These are phyloP conservation scores for Blumeriella jaapii DNA, from an alignment of 2,329 filamentous ascomycete species.

Conservation along the genomic window DNA sequence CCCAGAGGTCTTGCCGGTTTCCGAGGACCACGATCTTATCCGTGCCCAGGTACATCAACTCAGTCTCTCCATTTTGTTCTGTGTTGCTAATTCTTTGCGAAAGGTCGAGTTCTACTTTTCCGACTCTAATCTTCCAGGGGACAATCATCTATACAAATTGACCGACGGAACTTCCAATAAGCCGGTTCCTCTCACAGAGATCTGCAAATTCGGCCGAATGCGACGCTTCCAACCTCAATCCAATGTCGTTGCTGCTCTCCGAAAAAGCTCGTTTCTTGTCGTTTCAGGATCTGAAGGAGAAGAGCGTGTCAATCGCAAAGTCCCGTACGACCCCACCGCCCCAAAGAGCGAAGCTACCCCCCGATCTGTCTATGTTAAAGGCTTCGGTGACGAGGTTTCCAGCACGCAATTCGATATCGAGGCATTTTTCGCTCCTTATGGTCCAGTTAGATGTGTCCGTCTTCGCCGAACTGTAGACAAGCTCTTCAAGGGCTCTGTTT, in stretches of 20 bases:
- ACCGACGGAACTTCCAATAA: slow-evolving; percentile 73
- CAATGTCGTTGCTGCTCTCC: slow-evolving; percentile 72
- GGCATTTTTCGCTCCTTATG: slow-evolving; percentile 75
- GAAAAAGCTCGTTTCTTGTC: slow-evolving; percentile 61
- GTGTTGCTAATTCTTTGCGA: neutral
- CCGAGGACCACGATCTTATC: slow-evolving; percentile 52
- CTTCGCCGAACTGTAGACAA: slow-evolving; percentile 65
- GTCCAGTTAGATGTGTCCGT: slow-evolving; percentile 69
- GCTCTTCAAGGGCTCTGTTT: slow-evolving; percentile 91
- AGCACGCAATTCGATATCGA: slow-evolving; percentile 90
- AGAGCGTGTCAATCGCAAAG: slow-evolving; percentile 67
- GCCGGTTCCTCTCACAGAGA: slow-evolving; percentile 63
- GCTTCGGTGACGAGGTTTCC: slow-evolving; percentile 75
- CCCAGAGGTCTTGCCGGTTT: slow-evolving; percentile 42
- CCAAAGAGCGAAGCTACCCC: slow-evolving; percentile 56
- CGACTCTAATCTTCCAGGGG: slow-evolving; percentile 77
- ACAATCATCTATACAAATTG: slow-evolving; percentile 74
- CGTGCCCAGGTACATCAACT: slow-evolving; percentile 46
- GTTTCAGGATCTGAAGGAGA: slow-evolving; percentile 62
- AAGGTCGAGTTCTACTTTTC: slow-evolving; percentile 96
- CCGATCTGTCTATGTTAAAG: slow-evolving; percentile 82
- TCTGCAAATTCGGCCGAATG: slow-evolving; percentile 93
- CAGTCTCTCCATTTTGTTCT: neutral
- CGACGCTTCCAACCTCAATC: slow-evolving; percentile 81
- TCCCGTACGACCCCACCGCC: slow-evolving; percentile 47